Percentiles rank a stretch among this genome's conserved stretches.
Conservation (phyloP, 805 yeast genomes). For the Pichia cephalocereana region DNA sequence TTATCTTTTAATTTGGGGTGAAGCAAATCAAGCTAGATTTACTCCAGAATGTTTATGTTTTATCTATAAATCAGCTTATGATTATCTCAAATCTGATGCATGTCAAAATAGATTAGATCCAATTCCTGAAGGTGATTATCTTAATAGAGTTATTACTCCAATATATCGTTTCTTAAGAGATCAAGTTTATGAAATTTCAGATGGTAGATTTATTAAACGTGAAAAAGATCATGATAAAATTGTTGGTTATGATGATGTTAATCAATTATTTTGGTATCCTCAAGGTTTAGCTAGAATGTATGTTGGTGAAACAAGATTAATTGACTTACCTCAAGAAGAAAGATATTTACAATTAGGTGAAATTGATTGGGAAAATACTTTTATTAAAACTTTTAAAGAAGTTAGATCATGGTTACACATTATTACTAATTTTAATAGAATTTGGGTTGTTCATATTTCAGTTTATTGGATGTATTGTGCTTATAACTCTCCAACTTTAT, state of each 20-base stretch:
- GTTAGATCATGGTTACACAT: constrained; percentile 96
- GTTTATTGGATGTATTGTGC: constrained; percentile 93
- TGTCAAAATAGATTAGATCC: constrained; percentile 84
- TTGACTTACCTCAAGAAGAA: constrained; percentile 83
- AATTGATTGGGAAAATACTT: constrained; percentile 83
- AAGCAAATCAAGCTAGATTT: constrained; percentile 90
- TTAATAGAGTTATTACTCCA: constrained; percentile 90
- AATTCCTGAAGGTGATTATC: constrained; percentile 82
- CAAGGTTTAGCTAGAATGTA: constrained; percentile 94
- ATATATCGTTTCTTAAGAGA: constrained; percentile 70
- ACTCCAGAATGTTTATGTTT: constrained; percentile 85
- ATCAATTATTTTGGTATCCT: constrained; percentile 98
- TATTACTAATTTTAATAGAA: constrained; percentile 92
- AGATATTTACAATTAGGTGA: constrained; percentile 87
- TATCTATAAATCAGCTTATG: constrained; percentile 90
- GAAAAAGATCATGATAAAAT: constrained; percentile 75
- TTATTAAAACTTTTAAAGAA: constrained; percentile 93
- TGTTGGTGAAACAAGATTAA: constrained; percentile 81
- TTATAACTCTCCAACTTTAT: constrained; percentile 83
- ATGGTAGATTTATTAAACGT: constrained; percentile 77
- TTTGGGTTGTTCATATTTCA: constrained; percentile 90
- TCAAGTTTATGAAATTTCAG: constrained; percentile 73
- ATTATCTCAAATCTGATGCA: constrained; percentile 79
- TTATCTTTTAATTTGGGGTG: constrained; percentile 79
- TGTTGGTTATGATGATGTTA: constrained; percentile 95